Percentiles rank a stretch among this genome's conserved stretches.
Evolutionary conservation across 768 basidiomycete species (phyloP).

Genomic region (Suillus subalutaceus): DNA sequence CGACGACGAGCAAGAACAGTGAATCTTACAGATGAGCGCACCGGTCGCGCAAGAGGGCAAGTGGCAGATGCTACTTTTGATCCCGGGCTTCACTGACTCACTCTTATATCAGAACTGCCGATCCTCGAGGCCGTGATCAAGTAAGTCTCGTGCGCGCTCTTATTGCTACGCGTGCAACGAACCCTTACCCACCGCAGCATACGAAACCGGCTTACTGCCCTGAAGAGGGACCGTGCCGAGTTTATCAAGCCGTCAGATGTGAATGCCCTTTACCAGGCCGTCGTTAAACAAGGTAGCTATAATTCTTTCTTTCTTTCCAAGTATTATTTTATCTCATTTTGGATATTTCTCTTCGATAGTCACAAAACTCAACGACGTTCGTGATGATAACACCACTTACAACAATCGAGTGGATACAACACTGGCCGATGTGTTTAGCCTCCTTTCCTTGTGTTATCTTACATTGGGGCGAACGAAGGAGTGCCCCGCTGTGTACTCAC

Average conservation of each 20-base stretch:
- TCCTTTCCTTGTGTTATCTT: conserved; percentile 96
- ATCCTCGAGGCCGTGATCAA: conserved; percentile 95
- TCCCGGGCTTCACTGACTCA: conserved; percentile 16
- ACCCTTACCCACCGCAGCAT: conserved; percentile 57
- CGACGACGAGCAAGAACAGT: conserved; percentile 5
- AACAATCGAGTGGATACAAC: conserved; percentile 95
- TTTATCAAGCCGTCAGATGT: conserved; percentile 95
- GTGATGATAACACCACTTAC: conserved; percentile 73
- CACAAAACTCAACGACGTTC: conserved; percentile 88
- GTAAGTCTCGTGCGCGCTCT: conserved; percentile 44
- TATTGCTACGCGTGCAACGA: conserved; percentile 25
- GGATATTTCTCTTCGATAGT: conserved; percentile 48
- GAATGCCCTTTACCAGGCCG: conserved; percentile 86
- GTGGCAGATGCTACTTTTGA: conserved; percentile 23
- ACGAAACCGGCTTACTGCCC: conserved; percentile 90
- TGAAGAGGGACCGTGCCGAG: conserved; percentile 91
- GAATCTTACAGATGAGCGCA: conserved; percentile 50
- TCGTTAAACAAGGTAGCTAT: conserved; percentile 87
- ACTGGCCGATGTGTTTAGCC: conserved; percentile 92
- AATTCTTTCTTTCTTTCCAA: neutral
- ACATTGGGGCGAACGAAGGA: conserved; percentile 97
- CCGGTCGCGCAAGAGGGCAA: conserved; percentile 82
- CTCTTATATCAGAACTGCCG: conserved; percentile 68
- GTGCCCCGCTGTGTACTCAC: conserved; percentile 93
- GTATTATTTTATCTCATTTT: neutral